Percentiles rank a stretch among this genome's conserved stretches.
Conservation (phyloP, 441 rosid species). For the Jatropha podagrica region DNA sequence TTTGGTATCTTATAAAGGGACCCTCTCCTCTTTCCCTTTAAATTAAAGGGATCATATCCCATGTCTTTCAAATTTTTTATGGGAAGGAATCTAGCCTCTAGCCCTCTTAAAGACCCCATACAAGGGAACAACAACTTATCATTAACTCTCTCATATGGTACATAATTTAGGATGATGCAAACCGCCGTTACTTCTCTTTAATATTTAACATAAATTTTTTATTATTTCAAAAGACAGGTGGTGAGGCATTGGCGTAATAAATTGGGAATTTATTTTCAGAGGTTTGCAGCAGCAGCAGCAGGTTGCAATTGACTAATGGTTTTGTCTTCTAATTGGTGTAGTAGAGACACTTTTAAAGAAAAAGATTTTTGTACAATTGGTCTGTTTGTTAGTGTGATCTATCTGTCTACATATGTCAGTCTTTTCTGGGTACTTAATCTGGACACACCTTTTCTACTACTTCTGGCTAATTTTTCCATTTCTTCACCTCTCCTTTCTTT, state of each 20-base stretch:
- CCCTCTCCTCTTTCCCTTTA: conserved; percentile 7
- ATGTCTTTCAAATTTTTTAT: not conserved
- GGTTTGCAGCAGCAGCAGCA: too few species aligned
- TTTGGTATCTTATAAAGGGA: conserved; percentile 37
- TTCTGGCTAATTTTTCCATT: not conserved
- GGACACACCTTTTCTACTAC: not conserved
- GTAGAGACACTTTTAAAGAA: not conserved
- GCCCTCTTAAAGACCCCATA: not conserved
- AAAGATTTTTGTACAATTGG: not conserved
- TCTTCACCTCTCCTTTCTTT: too few species aligned
- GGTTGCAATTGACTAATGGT: not conserved
- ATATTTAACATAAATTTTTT: too few species aligned
- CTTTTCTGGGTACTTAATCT: not conserved
- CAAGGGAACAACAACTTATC: not conserved
- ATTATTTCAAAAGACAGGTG: not conserved
- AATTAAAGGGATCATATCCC: conserved; percentile 10
- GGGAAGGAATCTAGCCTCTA: conserved; percentile 31
- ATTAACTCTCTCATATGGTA: not conserved
- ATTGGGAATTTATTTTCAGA: not conserved
- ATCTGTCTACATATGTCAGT: not conserved
- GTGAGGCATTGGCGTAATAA: too few species aligned
- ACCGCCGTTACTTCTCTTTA: not conserved
- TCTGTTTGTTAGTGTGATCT: not conserved
- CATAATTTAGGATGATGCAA: not conserved
- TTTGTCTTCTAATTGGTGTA: not conserved